Base-by-base conservation (phyloP, 2,329 filamentous ascomycete species). In the Claviceps spartinae region DNA sequence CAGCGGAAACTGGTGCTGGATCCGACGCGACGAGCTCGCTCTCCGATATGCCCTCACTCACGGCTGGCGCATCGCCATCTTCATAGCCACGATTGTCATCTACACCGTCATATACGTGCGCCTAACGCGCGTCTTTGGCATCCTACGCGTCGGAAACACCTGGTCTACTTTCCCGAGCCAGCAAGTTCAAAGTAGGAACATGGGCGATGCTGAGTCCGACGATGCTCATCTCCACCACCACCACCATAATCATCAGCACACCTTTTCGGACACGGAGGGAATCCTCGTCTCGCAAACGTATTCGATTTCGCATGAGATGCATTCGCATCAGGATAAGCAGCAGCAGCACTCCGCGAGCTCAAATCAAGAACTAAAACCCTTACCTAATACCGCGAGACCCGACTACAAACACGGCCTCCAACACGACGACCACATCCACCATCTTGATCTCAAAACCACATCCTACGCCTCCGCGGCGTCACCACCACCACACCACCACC, bases 1-100 rank as follows among this genome's bases (percentile, higher is more conserved):
- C 2, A 69, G 66, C 30, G 69, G 69, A 0, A 71, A 72, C 55
- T 72, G 69, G 70, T 72, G 70, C 59, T 72, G 70, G 70, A 72
- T 72, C 52, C 54, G 60, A 24, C 52, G 60, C n/a, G 54, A 63
- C 6, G 58, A 61, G 30, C 55, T 60, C 18, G 62, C 59, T 13
- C 61, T 71, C 14, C 67, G 70, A 22, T 72, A 72, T 52, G 65
- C 58, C 2, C 61, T 72, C 20, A 70, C 67, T 1, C 69, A 72
- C 53, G 69, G 64, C 34, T 72, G 69, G 69, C 65, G 70, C 26
- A 65, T 72, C 49, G 61, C 61, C 40, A 69, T 72, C 44, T 69
- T 72, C 52, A 44, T 67, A 26, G 58, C 60, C 14, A 68, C 67
- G 4, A 60, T 70, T 22, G 60, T 53, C 47, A 68, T 71, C 43